phyloP scores from a whole-genome alignment of 768 basidiomycete genomes.

The Termitomyces sp. region DNA sequence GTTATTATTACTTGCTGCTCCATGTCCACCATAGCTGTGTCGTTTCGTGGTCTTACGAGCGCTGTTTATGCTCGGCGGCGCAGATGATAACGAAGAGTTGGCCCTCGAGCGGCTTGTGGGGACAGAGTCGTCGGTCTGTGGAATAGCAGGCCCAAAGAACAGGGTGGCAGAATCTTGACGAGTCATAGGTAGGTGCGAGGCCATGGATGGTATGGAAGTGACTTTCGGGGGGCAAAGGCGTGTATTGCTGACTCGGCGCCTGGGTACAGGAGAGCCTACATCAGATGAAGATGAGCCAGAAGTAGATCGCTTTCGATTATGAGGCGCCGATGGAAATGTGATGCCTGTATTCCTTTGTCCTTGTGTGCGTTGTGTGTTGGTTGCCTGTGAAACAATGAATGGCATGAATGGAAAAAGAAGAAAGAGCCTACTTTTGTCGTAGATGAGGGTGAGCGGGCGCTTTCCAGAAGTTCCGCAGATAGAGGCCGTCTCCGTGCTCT shows the following conservation, averaged over 20 bases:
- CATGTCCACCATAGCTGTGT: constrained; percentile 62
- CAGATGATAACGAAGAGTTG: constrained; percentile 19
- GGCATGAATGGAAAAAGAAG: not conserved
- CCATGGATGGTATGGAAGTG: not conserved
- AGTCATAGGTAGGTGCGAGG: constrained; percentile 32
- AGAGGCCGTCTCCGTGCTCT: constrained; percentile 70
- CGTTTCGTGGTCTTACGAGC: constrained; percentile 36
- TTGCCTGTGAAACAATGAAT: constrained; percentile 1
- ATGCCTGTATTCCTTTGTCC: constrained; percentile 13
- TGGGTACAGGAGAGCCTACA: constrained; percentile 45
- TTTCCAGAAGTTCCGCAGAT: constrained; percentile 59
- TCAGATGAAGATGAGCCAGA: constrained; percentile 42
- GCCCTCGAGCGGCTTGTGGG: constrained; percentile 25
- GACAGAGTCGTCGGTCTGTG: constrained; percentile 17
- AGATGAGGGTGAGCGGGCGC: constrained; percentile 38
- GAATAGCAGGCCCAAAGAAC: constrained; percentile 63
- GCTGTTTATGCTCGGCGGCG: constrained; percentile 15
- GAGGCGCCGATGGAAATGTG: constrained; percentile 36
- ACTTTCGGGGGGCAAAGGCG: constrained; percentile 19
- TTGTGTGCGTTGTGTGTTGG: constrained; percentile 1
- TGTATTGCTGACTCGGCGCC: constrained; percentile 45
- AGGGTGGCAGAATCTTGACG: constrained; percentile 59
- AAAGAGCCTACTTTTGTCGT: constrained; percentile 31
- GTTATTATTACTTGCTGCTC: constrained; percentile 20
- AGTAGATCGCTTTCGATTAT: constrained; percentile 31